Base-by-base conservation (phyloP, 176 grass and related monocot genomes). In the Aegilops umbellulata region DNA sequence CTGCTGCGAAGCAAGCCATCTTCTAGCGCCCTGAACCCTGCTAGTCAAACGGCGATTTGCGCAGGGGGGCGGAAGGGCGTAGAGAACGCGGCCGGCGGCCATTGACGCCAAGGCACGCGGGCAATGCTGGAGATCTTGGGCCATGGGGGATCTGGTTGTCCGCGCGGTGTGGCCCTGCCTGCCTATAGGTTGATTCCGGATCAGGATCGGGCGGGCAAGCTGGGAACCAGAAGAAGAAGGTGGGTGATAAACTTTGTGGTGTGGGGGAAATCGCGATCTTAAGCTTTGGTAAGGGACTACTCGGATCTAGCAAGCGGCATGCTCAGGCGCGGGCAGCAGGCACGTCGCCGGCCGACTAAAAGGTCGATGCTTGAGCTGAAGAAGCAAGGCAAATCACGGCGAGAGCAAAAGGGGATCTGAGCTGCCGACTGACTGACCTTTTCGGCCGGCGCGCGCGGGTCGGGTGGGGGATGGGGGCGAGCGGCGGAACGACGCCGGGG, bases 181-280 rank as follows among this genome's bases (percentile, higher is more conserved):
- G 17, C 84, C 74, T 83, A 87, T 66, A 79, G 5, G 58, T 9
- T 44, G 13, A 44, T 10, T 68, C 79, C 27, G 42, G 84, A 74
- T 80, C 84, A 79, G 79, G 53, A 25, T 71, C 13, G 20, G 66
- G 29, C 15, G 41, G 39, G 42, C 26, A 12, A 47, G 67, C 20
- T 10, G 35, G 2, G 22, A 61, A 36, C 69, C 58, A 30, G 39
- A 35, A 30, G n/a, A n/a, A n/a, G 63, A 46, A 26, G 26, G 10
- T 53, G 22, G 81, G 6, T 13, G 14, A 41, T 10, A 20, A 22
- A 53, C 49, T 2, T 1, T 19, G 49, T 7, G 49, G 42, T 8
- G 38, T 41, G 46, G 46, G 14, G 46, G 35, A 0, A 6, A 53
- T 7, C 49, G 0, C 5, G 49, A 46, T 30, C 61, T 17, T 3